A percentile compares a stretch with the other conserved stretches of the same genome.
Conservation (phyloP, 2,329 filamentous ascomycete species). For the Colletotrichum kahawae region DNA sequence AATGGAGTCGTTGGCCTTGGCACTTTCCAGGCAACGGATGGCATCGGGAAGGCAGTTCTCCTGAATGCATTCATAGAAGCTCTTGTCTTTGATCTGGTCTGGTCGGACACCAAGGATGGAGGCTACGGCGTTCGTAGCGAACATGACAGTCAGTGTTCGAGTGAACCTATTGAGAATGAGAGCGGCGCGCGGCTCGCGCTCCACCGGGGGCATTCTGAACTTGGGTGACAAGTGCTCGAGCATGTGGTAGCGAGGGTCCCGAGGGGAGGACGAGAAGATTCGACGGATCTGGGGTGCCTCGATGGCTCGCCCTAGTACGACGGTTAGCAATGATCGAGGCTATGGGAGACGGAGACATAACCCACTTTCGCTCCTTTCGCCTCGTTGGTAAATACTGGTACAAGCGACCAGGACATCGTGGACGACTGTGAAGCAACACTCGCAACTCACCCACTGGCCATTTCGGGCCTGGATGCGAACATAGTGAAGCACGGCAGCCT, state of each 20-base stretch:
- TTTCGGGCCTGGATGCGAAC: slow-evolving; percentile 72
- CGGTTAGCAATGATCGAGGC: neutral
- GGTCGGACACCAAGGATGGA: slow-evolving; percentile 77
- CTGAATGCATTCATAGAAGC: slow-evolving; percentile 88
- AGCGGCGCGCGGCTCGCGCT: slow-evolving; percentile 81
- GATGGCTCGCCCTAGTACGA: slow-evolving; percentile 66
- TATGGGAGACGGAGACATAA: neutral
- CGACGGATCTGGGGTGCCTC: slow-evolving; percentile 81
- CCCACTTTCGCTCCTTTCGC: slow-evolving; percentile 76
- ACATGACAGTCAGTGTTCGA: slow-evolving; percentile 83
- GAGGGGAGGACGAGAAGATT: slow-evolving; percentile 80
- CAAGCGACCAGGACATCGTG: slow-evolving; percentile 88
- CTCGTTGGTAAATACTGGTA: slow-evolving; percentile 76
- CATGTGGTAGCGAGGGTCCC: slow-evolving; percentile 90
- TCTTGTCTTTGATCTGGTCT: slow-evolving; percentile 73
- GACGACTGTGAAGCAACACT: slow-evolving; percentile 89
- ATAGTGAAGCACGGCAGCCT: slow-evolving; percentile 84
- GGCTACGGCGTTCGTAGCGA: slow-evolving; percentile 77
- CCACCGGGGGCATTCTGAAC: slow-evolving; percentile 68
- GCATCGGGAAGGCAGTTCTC: slow-evolving; percentile 79
- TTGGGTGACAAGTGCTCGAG: slow-evolving; percentile 83
- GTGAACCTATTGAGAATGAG: slow-evolving; percentile 89
- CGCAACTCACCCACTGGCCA: slow-evolving; percentile 78
- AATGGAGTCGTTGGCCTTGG: slow-evolving; percentile 90
- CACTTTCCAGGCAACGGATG: slow-evolving; percentile 79